Base-by-base conservation (phyloP, 768 basidiomycete genomes). In the Suillus paluster region DNA sequence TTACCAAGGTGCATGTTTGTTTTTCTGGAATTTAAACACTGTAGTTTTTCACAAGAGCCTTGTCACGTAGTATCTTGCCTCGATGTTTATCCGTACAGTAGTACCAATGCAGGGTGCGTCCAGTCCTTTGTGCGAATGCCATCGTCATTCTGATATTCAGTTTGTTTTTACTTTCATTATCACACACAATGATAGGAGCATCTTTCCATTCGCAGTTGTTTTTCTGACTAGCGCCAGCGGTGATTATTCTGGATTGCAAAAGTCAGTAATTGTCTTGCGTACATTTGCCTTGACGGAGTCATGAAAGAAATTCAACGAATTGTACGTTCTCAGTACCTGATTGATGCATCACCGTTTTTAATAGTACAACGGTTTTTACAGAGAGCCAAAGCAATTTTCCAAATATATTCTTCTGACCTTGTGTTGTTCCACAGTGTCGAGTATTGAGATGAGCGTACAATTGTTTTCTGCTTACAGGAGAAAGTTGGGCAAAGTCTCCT, bases 401-500 rank as follows among this genome's bases (percentile, higher is more conserved):
- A 4, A 67, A 64, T 0, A 75, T 64, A 0, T 52, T 61, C 0
- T 71, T 60, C 41, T 75, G 50, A 3, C 56, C 62, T 5, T 21
- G 68, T 0, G 50, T 36, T 0, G 63, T 63, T 3, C 23, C 58
- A 25, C 45, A 46, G 27, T 44, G 27, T 0, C 10, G 8, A 1
- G 49, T 48, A 17, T 48, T 27, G 0, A 74, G 33, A 3, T 53
- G 48, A 0, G 67, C 53, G 41, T 67, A 76, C 11, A 81, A 56
- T 1, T 67, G 58, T 0, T 46, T 70, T 6, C 75, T 64, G 0
- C 66, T 63, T 0, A 83, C 72, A 11, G 81, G 81, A 0, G 79
- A 74, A 4, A 80, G 61, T 54, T 83, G 81, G 1, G 73, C 71
- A 61, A 83, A 81, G 59, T 83, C 79, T 1, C 81, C 80, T 0